Evolutionary conservation across 2,329 filamentous ascomycete species (phyloP), one percentile per base, ranked within the genome.

Genomic region (Colletotrichum sp.): DNA sequence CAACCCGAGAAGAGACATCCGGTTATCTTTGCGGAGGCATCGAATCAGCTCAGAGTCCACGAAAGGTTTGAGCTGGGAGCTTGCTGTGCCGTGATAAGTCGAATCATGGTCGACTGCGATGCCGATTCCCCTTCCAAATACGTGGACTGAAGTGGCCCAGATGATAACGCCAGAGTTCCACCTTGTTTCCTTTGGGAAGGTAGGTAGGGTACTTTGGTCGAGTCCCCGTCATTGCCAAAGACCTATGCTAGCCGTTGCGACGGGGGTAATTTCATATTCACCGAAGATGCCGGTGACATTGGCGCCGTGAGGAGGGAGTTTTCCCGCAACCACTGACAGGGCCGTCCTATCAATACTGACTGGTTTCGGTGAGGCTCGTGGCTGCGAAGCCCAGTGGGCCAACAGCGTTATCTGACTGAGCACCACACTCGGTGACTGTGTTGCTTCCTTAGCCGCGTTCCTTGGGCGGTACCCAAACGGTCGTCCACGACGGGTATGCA

Each of bases 151-250:
- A 55, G 39, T 59, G 32, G 55, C 14, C n/a, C 24, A 30, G 28
- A 28, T 18, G 74, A 74, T 76, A 74, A 55, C 39, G 59, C 59
- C 59, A 66, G 21, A 74, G 64, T 68, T 39, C 65, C 70, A 52
- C 71, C 43, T 48, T 60, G 57, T 60, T 73, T 72, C 18, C 70
- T 76, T 76, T 69, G 74, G 74, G 74, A 66, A 69, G 74, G 70
- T 69, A 32, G 57, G 48, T 48, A 43, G 34, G 70, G 73, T 59
- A 73, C 59, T 69, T 75, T 55, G 36, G 72, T 57, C 36, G 63
- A 39, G 24, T 63, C 24, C 26, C 73, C 32, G 63, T 72, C 57
- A 28, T 21, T 34, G 64, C 69, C 64, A 52, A 65, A 75, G 28
- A 60, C 74, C 70, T 73, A 59, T 75, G 57, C 70, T 74, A 74